These are phyloP conservation scores for Paecilomyces fulvus DNA, from an alignment of 2,329 filamentous ascomycete species.

Conservation along the genomic window DNA sequence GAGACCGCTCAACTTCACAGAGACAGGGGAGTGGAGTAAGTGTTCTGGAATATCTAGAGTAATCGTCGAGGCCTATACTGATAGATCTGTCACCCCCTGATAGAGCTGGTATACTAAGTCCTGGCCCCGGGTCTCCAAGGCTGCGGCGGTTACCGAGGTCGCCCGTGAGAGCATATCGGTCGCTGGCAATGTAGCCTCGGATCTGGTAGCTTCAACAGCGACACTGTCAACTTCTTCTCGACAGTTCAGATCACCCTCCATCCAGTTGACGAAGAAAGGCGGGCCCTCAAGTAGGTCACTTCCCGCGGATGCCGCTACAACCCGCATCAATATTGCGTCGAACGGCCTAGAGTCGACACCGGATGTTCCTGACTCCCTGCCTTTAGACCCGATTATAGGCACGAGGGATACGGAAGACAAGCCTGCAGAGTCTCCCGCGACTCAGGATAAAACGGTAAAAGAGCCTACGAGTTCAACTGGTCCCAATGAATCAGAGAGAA, in stretches of 20 bases:
- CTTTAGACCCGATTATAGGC: conserved; percentile 6
- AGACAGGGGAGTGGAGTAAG: conserved; percentile 23
- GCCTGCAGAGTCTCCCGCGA: conserved; percentile 3
- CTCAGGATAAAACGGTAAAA: conserved; percentile 9
- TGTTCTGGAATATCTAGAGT: conserved; percentile 1
- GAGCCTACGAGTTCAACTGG: neutral
- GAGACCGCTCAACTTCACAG: conserved; percentile 17
- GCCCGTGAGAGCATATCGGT: conserved; percentile 42
- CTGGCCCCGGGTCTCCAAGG: conserved; percentile 39
- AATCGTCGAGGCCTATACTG: neutral
- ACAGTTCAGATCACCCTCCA: conserved; percentile 24
- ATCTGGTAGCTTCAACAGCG: conserved; percentile 24
- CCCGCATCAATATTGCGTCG: conserved; percentile 37
- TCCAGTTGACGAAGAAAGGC: conserved; percentile 36
- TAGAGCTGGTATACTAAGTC: conserved; percentile 39
- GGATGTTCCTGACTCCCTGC: conserved; percentile 11
- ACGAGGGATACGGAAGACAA: conserved; percentile 16
- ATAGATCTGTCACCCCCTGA: neutral
- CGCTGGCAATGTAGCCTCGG: conserved; percentile 28
- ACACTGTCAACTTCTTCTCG: conserved; percentile 17
- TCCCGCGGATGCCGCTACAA: conserved; percentile 37
- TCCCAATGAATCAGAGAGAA: neutral
- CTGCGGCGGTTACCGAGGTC: conserved; percentile 41
- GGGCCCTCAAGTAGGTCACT: conserved; percentile 35
- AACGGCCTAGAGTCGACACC: conserved; percentile 27